Evolutionary conservation across 805 yeast genomes (phyloP), one percentile per base, ranked within the genome.

Genomic region (Yarrowia bubula): DNA sequence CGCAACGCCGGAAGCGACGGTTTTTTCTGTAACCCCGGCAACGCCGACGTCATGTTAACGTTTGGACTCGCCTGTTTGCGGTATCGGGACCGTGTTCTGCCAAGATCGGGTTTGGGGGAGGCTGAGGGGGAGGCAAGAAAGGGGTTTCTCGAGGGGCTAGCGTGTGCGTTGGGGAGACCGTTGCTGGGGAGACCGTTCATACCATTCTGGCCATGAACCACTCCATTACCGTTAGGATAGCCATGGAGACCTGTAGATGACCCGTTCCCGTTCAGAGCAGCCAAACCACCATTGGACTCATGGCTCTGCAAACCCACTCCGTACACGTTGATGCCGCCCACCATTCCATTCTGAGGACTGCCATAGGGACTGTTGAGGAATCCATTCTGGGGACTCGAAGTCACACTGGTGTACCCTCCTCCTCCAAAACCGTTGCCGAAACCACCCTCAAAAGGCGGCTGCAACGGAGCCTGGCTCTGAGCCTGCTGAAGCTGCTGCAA

Each of bases 11-110:
- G 32, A 3, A 18, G 9, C 9, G 32, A 17, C n/a, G 57, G 28
- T 15, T 46, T 46, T 10, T 46, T 33, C 6, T 32, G 51, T 10
- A 47, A 22, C 8, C 48, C 50, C 18, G 11, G 37, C 3, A 46
- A 41, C 4, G 13, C n/a, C 9, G 41, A 18, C 22, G 28, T 22
- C 41, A 35, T 35, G 28, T 17, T 48, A 13, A 48, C 55, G 17
- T 33, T 48, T 3, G 55, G 55, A 14, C 55, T 48, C 31, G 55
- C 55, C 55, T 48, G 55, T 14, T 48, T 48, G 17, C 55, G 33
- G 41, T 48, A 48, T 17, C 55, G 14, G 4, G 55, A 48, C 3
- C 55, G 28, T 0, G 55, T 48, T 48, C 55, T 10, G 28, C 55
- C 55, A 1, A 48, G 55, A 48, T 48, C 55, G n/a, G 15, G n/a